Evolutionary conservation across 2,329 filamentous ascomycete species (phyloP).

Genomic region (Colletotrichum gigasporum): DNA sequence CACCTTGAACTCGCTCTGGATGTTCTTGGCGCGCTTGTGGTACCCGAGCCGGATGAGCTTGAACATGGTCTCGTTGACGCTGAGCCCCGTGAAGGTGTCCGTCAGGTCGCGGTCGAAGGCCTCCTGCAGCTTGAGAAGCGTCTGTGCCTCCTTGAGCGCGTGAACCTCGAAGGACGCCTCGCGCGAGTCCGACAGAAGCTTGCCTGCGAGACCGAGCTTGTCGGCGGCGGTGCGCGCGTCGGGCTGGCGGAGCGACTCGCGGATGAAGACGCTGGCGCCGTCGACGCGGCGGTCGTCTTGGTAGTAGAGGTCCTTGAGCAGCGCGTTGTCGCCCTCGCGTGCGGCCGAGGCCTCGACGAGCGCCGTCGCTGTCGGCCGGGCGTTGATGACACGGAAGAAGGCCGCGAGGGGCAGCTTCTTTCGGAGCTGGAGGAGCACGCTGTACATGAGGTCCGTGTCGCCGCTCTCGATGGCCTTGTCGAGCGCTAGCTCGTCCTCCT

Average conservation of each 20-base stretch:
- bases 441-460: slow-evolving; percentile 92
- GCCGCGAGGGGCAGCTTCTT: slow-evolving; percentile 88
- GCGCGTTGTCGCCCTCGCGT: slow-evolving; percentile 74
- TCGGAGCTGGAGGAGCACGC: slow-evolving; percentile 86
- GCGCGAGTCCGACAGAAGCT: slow-evolving; percentile 84
- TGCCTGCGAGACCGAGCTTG: slow-evolving; percentile 87
- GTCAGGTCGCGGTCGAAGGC: slow-evolving; percentile 85
- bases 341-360: slow-evolving; percentile 86
- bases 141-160: slow-evolving; percentile 80
- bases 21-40: slow-evolving; percentile 83
- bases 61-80: slow-evolving; percentile 91
- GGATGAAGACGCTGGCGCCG: slow-evolving; percentile 86
- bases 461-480: slow-evolving; percentile 97
- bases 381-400: slow-evolving; percentile 93
- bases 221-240: slow-evolving; percentile 77
- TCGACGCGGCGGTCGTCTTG: slow-evolving; percentile 93
- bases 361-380: slow-evolving; percentile 84
- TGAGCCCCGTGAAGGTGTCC: slow-evolving; percentile 81
- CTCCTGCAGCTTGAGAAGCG: slow-evolving; percentile 87
- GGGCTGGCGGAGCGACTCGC: slow-evolving; percentile 81
- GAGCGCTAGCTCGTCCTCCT: slow-evolving; percentile 92
- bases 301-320: slow-evolving; percentile 97
- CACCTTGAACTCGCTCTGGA: slow-evolving; percentile 92
- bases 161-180: slow-evolving; percentile 80
- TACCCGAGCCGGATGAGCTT: slow-evolving; percentile 86